A percentile compares a stretch with the other conserved stretches of the same genome.
Evolutionary conservation across 2,329 filamentous ascomycete species (phyloP).

Genomic region (Atkinsonella hypoxylon): DNA sequence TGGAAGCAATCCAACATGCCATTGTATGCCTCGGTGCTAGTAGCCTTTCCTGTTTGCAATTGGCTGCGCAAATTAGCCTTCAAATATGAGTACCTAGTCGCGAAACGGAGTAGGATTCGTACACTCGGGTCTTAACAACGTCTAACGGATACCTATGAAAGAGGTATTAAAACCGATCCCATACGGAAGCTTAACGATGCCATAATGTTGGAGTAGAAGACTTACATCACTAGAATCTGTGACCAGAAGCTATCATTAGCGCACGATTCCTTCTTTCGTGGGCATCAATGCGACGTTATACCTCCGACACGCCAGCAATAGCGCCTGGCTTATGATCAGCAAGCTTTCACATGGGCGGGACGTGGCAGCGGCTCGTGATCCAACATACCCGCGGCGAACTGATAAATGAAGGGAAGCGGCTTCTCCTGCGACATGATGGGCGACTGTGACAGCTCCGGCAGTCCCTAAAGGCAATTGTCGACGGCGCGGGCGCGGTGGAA

Average conservation of each 20-base stretch:
- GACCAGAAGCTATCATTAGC: slow-evolving; percentile 4
- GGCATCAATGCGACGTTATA: slow-evolving; percentile 25
- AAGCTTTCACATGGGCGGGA: neutral
- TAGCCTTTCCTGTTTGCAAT: slow-evolving; percentile 63
- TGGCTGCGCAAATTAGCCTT: slow-evolving; percentile 45
- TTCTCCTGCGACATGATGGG: slow-evolving; percentile 52
- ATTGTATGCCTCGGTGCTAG: slow-evolving; percentile 76
- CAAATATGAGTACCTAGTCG: neutral
- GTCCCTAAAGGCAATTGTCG: slow-evolving; percentile 10
- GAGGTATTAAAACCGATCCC: neutral
- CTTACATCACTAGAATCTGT: slow-evolving; percentile 79
- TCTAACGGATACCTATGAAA: slow-evolving; percentile 83
- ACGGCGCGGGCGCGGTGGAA: slow-evolving; percentile 3
- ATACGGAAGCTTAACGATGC: neutral
- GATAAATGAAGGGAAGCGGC: slow-evolving; percentile 84
- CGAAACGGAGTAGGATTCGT: slow-evolving; percentile 28
- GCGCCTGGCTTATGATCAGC: slow-evolving; percentile 44
- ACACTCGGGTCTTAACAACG: slow-evolving; percentile 97
- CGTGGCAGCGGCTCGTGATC: slow-evolving; percentile 5
- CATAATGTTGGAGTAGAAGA: slow-evolving; percentile 7
- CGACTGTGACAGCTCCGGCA: slow-evolving; percentile 6
- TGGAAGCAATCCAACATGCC: slow-evolving; percentile 97
- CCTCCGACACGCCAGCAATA: slow-evolving; percentile 95
- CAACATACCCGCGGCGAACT: slow-evolving; percentile 72
- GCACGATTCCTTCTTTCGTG: neutral